Percentiles rank a stretch among this genome's conserved stretches.
phyloP scores from a whole-genome alignment of 495 filamentous ascomycete species.

The Cairneyella variabilis region DNA sequence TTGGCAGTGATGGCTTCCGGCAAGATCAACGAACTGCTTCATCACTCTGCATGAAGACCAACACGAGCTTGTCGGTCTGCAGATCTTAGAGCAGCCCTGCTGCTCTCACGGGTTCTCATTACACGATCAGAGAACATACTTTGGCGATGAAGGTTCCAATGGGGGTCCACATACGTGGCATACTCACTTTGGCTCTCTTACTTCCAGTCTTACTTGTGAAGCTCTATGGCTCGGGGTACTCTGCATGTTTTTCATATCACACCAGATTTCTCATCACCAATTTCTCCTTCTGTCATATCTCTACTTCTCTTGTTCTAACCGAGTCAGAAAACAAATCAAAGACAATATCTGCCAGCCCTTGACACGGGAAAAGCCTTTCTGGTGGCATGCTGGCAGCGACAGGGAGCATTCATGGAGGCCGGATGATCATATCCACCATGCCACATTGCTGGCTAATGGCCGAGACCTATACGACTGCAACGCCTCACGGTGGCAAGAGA shows the following conservation, averaged over 20 bases:
- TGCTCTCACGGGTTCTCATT: slow-evolving; percentile 7
- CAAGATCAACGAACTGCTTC: slow-evolving; percentile 8
- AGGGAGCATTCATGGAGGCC: too few relatives aligned
- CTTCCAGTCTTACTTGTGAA: slow-evolving; percentile 11
- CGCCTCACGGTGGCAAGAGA: slow-evolving; percentile 18
- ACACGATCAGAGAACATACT: not conserved
- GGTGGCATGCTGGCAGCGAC: not conserved
- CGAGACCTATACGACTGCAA: slow-evolving; percentile 3
- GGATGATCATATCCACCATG: slow-evolving; percentile 3
- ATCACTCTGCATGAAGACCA: slow-evolving; percentile 26
- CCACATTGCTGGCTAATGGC: slow-evolving; percentile 11
- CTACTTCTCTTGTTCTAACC: not conserved
- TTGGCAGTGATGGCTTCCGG: slow-evolving; percentile 18
- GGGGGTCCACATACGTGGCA: slow-evolving; percentile 24
- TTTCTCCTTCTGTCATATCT: slow-evolving; percentile 22
- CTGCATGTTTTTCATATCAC: slow-evolving; percentile 12
- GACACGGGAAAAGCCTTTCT: not conserved
- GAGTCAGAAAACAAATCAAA: slow-evolving; percentile 5
- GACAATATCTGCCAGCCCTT: not conserved
- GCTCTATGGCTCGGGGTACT: slow-evolving; percentile 17
- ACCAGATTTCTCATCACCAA: slow-evolving; percentile 16
- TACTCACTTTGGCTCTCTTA: slow-evolving; percentile 23
- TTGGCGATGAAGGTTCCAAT: slow-evolving; percentile 22
- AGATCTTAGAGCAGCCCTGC: slow-evolving; percentile 22
- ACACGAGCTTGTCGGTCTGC: slow-evolving; percentile 17